phyloP scores from a whole-genome alignment of 2,329 filamentous ascomycete species.

The Cladosporium velox region DNA sequence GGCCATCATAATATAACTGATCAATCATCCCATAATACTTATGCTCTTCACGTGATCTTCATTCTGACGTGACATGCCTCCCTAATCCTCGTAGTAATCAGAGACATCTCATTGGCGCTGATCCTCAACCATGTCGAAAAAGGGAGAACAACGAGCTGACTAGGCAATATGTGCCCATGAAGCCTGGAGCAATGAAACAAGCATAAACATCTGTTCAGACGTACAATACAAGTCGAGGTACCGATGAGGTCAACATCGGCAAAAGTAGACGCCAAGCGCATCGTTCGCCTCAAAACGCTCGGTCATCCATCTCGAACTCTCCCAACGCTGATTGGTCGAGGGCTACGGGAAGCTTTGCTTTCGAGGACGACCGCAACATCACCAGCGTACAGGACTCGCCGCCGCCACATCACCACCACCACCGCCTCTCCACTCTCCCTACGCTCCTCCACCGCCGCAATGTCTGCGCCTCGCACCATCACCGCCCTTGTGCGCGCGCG shows the following conservation, averaged over 20 bases:
- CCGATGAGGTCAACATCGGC: background rate
- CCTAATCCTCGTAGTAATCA: background rate
- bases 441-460: constrained; percentile 71
- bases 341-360: background rate
- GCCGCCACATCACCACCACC: constrained; percentile 18
- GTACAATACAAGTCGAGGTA: background rate
- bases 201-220: background rate
- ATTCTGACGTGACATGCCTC: background rate
- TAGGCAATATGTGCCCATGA: background rate
- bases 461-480: constrained; percentile 53
- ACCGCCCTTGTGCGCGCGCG: constrained; percentile 50
- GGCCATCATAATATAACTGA: background rate
- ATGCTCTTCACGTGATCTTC: background rate
- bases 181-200: background rate
- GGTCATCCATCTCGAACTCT: background rate
- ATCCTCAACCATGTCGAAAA: background rate
- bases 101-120: background rate
- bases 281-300: constrained; percentile 1
- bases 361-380: constrained; percentile 7
- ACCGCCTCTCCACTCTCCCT: constrained; percentile 67
- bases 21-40: background rate
- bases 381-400: constrained; percentile 1
- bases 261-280: constrained; percentile 1
- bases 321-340: constrained; percentile 1
- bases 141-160: background rate